Base-by-base conservation (phyloP, 2,329 filamentous ascomycete species). In the Pseudonectria foliicola region DNA sequence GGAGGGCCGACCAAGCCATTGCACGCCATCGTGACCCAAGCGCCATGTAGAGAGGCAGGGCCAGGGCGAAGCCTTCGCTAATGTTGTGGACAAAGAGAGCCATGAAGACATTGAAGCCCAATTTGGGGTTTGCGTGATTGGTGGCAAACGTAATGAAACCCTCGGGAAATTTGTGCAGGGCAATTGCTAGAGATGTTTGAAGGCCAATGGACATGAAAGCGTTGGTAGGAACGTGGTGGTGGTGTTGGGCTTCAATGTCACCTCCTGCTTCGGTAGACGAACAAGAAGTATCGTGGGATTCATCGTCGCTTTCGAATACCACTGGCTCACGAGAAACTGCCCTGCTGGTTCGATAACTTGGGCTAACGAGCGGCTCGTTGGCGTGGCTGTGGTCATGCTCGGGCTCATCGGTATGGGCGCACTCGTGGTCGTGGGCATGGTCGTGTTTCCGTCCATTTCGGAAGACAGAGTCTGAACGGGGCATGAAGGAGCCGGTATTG, bases 11-110 rank as follows among this genome's bases (percentile, higher is more conserved):
- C 80, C 86, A 93, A 39, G 84, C 62, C 66, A 96, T 92, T 13
- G 92, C 90, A 50, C 80, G 82, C 55, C 77, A 66, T 29, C 88
- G 82, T 39, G 80, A 90, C 42, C 82, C 75, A 23, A 95, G 75
- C 2, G 92, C 92, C 52, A 98, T 84, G 61, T 94, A 98, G 0
- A 98, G 70, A 0, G 92, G 92, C 1, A 98, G 66, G 0, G 88
- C 87, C 73, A 98, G 83, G 42, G 89, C 86, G 56, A 96, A 96
- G 2, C 92, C 92, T 64, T 98, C 92, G 18, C 87, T 89, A 53
- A 98, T 94, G 64, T 96, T 98, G 71, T 98, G 92, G 39, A 98
- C 90, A 56, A 95, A 95, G 7, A 98, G 74, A 1, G 92, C 90
- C 60, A 96, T 76, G 64, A 98, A 98, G 35, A 98, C 87, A 34